A percentile compares a stretch with the other conserved stretches of the same genome.
These are phyloP conservation scores for Zygosaccharomyces siamensis DNA, from an alignment of 805 yeast genomes.

Conservation along the genomic window DNA sequence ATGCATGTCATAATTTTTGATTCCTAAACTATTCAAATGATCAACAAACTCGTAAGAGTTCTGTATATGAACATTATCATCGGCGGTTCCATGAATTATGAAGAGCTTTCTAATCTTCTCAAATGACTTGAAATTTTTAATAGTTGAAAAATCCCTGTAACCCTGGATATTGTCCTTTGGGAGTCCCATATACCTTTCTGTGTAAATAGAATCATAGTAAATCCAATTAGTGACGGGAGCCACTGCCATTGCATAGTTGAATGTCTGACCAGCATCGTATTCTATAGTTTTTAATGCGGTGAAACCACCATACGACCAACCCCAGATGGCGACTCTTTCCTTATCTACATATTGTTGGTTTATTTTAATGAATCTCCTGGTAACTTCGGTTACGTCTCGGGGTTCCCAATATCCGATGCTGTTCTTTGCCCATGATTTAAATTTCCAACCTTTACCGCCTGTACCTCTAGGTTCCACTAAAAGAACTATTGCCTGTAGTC, in stretches of 20 bases:
- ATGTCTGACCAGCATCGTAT: constrained; percentile 53
- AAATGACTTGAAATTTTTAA: constrained; percentile 42
- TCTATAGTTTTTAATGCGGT: constrained; percentile 70
- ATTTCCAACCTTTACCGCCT: constrained; percentile 71
- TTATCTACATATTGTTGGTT: constrained; percentile 44
- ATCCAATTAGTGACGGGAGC: constrained; percentile 98
- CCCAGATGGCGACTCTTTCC: constrained; percentile 67
- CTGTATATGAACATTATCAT: constrained; percentile 78
- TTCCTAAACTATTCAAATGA: constrained; percentile 44
- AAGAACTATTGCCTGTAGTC: constrained; percentile 55
- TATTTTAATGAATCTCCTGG: constrained; percentile 45
- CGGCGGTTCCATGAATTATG: constrained; percentile 78
- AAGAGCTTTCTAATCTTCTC: constrained; percentile 51
- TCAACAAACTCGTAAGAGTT: constrained; percentile 62
- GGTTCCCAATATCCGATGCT: constrained; percentile 75
- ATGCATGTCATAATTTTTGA: constrained; percentile 80
- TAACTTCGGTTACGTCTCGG: constrained; percentile 53
- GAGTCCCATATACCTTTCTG: constrained; percentile 74
- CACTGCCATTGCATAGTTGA: constrained; percentile 77
- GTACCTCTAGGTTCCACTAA: constrained; percentile 80
- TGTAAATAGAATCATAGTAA: constrained; percentile 86
- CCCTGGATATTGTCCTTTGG: constrained; percentile 48
- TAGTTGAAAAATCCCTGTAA: constrained; percentile 43
- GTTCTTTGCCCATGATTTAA: constrained; percentile 50
- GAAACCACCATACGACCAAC: constrained; percentile 87